Base-by-base conservation (phyloP, 2,329 filamentous ascomycete species). In the Penicillium sp. region DNA sequence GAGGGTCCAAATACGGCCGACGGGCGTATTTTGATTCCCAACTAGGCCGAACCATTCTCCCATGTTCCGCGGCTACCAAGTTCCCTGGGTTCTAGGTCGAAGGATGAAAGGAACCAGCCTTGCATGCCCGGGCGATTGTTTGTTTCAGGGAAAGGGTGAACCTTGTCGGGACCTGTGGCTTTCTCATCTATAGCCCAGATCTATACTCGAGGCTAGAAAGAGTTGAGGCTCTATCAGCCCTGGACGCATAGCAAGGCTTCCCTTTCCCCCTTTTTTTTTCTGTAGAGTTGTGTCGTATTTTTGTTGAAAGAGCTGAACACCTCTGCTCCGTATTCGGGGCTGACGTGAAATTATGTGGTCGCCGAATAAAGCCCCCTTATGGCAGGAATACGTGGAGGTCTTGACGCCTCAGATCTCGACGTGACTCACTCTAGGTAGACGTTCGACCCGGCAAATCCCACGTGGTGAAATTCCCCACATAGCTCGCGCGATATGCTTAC, bases 391-490 rank as follows among this genome's bases (percentile, higher is more conserved):
- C 10, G 36, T 9, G 36, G 36, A 39, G 36, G 36, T 12, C 36
- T 39, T 21, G 21, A 21, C 16, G 9, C 16, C 9, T 51, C 43
- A 48, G 53, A 54, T 57, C 57, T 51, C 29, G 45, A 43, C 53
- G 42, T 12, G 26, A 52, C 29, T 49, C 28, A 45, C 44, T 44
- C 31, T 54, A 57, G 48, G 31, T 21, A 31, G 28, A 21, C 41
- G 45, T 31, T 39, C 9, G 36, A 39, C 49, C 39, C 42, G 41
- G 38, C n/a, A 29, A 29, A 39, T 58, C 28, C 51, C 54, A 57
- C 57, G 51, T 57, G 57, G 53, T 33, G 36, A 38, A 33, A 46
- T 24, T 39, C 46, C 38, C 56, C 56, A 59, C 56, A 52, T 51
- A 18, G 16, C 16, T 4, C 9, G 8, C 36, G 12, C 15, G 4